Evolutionary conservation across 2,329 filamentous ascomycete genomes (phyloP), one percentile per base, ranked within the genome.

Genomic region (Epichloe gansuensis): DNA sequence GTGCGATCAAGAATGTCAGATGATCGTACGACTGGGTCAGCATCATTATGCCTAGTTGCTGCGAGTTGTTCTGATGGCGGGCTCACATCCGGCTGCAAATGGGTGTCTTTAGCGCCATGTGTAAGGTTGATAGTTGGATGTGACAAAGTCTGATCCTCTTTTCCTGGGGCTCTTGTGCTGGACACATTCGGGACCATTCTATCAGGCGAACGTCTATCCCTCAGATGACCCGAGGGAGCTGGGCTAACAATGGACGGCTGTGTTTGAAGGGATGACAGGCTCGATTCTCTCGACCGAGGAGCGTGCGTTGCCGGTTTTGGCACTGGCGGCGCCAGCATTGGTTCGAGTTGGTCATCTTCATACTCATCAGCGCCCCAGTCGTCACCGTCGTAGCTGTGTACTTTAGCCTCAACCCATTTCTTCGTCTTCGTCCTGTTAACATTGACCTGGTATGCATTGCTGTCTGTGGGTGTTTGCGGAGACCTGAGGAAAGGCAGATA

Each of bases 391-490:
- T 97, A 97, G 64, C 82, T 87, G 61, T 86, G 83, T 54, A 82
- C 77, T 68, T 91, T 91, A 38, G 91, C 91, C 62, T 95, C 86
- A 39, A 91, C 85, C 91, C 91, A 97, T 78, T 95, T 95, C 70
- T 85, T 87, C 52, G 91, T 96, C 72, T 95, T 95, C 52, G 83
- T 80, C 56, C 91, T 83, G 69, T 88, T 91, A 48, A 96, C 83
- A 66, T 95, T 94, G 50, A 89, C 81, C 66, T 87, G 86, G 70
- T 91, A 95, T 28, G 69, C 62, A 54, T 60, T 65, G 54, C 59
- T 63, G 51, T 59, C 63, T 21, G 64, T 58, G 15, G 65, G 62
- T n/a, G 66, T 62, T 42, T 63, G 59, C 8, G 66, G 62, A 41
- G 63, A 62, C 57, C 65, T 68, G 37, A 6, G 8, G 45, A 25